Percentiles rank a stretch among this genome's conserved stretches.
Conservation (phyloP, 2,329 filamentous ascomycete species). For the Epichloe hybrida region DNA sequence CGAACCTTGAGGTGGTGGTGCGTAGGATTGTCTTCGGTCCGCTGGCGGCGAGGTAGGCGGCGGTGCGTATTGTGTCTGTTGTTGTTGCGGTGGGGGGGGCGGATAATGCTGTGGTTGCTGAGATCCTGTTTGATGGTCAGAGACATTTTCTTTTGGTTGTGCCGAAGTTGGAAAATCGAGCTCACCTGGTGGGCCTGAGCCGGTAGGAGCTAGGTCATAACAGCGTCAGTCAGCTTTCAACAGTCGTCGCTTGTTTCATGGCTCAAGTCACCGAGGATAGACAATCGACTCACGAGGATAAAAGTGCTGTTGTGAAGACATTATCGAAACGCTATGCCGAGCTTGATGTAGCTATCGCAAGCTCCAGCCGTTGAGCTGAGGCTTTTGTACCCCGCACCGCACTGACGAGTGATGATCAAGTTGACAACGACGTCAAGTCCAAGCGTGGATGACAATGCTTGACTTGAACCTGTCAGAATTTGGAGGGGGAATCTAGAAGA, state of each 20-base stretch:
- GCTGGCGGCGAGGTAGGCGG: slow-evolving; percentile 35
- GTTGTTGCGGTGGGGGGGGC: slow-evolving; percentile 12
- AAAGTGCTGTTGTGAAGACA: slow-evolving; percentile 29
- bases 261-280: not conserved
- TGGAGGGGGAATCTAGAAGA: too few relatives aligned
- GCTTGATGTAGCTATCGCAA: not conserved
- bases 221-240: not conserved
- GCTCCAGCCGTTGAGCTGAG: not conserved
- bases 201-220: slow-evolving; percentile 6
- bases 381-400: not conserved
- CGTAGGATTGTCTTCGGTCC: slow-evolving; percentile 31
- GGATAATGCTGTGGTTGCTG: slow-evolving; percentile 10
- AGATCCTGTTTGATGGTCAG: slow-evolving; percentile 5
- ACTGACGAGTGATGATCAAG: not conserved
- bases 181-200: slow-evolving; percentile 12
- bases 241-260: not conserved
- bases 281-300: slow-evolving; percentile 30
- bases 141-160: not conserved
- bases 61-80: slow-evolving; percentile 29
- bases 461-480: too few relatives aligned
- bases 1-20: slow-evolving; percentile 17
- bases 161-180: not conserved
- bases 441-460: not conserved
- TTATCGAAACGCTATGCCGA: slow-evolving; percentile 9
- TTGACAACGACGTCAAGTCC: not conserved